Conservation (phyloP, 2,329 filamentous ascomycete genomes). For the Neonectria magnoliae region DNA sequence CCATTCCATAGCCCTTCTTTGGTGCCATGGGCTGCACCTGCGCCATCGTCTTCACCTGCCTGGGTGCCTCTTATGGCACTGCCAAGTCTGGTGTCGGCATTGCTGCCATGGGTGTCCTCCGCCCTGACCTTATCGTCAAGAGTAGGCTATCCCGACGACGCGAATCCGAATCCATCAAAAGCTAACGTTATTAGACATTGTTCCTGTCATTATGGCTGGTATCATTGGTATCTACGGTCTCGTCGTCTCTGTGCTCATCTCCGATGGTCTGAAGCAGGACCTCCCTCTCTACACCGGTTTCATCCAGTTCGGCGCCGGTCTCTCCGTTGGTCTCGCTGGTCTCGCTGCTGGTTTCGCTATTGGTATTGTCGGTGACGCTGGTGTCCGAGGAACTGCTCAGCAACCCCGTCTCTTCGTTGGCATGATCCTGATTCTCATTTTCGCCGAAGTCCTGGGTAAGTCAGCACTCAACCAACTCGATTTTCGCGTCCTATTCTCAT, state of each 20-base stretch:
- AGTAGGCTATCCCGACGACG: slow-evolving; percentile 69
- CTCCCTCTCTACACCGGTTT: slow-evolving; percentile 83
- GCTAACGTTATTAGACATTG: slow-evolving; percentile 76
- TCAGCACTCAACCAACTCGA: slow-evolving; percentile 31
- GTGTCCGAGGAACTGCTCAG: slow-evolving; percentile 87
- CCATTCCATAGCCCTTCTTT: slow-evolving; percentile 78
- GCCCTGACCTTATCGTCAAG: slow-evolving; percentile 98
- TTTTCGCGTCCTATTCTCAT: slow-evolving; percentile 9
- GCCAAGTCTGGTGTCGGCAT: slow-evolving; percentile 99
- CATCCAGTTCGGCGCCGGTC: slow-evolving; percentile 86
- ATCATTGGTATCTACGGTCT: slow-evolving; percentile 99
- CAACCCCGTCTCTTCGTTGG: slow-evolving; percentile 90
- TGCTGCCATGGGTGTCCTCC: slow-evolving; percentile 95
- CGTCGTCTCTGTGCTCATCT: slow-evolving; percentile 88
- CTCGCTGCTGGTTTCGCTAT: slow-evolving; percentile 87
- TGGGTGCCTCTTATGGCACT: slow-evolving; percentile 97
- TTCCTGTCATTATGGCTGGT: slow-evolving; percentile 99
- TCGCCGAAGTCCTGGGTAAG: slow-evolving; percentile 96
- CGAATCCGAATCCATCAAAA: background rate
- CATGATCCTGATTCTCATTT: slow-evolving; percentile 99
- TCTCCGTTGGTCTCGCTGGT: slow-evolving; percentile 83
- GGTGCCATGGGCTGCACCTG: slow-evolving; percentile 97
- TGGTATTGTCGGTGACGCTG: slow-evolving; percentile 87
- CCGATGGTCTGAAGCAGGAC: slow-evolving; percentile 78
- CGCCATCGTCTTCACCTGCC: slow-evolving; percentile 96